Evolutionary conservation across 768 basidiomycete species (phyloP), one percentile per base, ranked within the genome.

Genomic region (Panaeolus papilionaceus): DNA sequence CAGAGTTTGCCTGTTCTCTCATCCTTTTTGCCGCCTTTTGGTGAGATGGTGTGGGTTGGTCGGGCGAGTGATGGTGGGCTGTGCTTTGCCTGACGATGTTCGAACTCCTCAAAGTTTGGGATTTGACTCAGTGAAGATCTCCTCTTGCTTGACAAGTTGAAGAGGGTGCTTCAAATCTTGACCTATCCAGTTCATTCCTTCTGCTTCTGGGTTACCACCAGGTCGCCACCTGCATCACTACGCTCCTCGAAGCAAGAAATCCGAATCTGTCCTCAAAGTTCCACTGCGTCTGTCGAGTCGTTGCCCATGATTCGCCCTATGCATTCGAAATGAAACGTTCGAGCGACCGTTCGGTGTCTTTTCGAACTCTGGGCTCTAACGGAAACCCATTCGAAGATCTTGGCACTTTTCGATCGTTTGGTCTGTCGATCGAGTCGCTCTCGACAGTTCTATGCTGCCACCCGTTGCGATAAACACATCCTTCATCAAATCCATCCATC

Each of bases 391-490:
- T 51, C 47, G 47, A 51, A 51, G 10, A 20, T 23, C 47, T 51
- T 51, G 47, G 47, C 47, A 20, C n/a, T 26, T 51, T 51, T 51
- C 47, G 47, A 51, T 23, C 47, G 47, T 23, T 51, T 51, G n/a
- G 47, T 26, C 18, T 23, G n/a, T 51, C 47, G 47, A 51, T 51
- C 47, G 47, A 51, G 20, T 51, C 8, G 20, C 14, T 23, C 16
- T 6, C 11, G 16, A 2, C 12, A 44, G 16, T 5, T 44, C 42
- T 2, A 6, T 44, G 2, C 42, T 16, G 16, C 42, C 16, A 18
- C 3, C 5, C 16, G 18, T 44, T 6, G 42, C 42, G 42, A 44
- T 44, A 44, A 14, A 44, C 11, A 2, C 16, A 12, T 44, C 10
- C 5, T 16, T 14, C 42, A 44, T 18, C 42, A 16, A 16, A 18